Evolutionary conservation across 2,329 filamentous ascomycete species (phyloP), one percentile per base, ranked within the genome.

Genomic region (Penicillium sclerotiorum): DNA sequence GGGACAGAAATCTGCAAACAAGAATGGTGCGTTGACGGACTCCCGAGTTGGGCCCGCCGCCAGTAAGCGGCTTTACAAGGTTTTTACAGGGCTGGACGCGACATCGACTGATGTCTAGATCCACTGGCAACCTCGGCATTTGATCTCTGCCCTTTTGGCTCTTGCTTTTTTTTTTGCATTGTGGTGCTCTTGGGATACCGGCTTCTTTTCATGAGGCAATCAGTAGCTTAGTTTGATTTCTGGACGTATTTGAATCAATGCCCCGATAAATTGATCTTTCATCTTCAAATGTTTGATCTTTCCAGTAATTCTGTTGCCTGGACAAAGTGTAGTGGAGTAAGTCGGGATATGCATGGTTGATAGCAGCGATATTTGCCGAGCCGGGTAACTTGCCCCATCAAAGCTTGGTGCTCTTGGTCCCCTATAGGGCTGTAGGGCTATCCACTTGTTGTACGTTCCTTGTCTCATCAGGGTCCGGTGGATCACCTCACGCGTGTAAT

Each of bases 61-160:
- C 5, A 78, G 76, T 52, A 73, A 64, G 54, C 69, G 77, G 25
- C 49, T 79, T 49, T 75, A 76, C 56, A 78, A 76, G 61, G 74
- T 79, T 1, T 79, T 79, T 52, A 77, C 73, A 58, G 73, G 74
- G 2, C 56, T 69, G 38, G 75, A 79, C 59, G 70, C 75, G 22
- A 52, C 66, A 8, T 73, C 74, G 1, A 75, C 72, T 8, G 76
- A 78, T 61, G 59, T 74, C 30, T 74, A 62, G 53, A 11, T 17
- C 13, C 3, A 22, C 18, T 33, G 7, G 28, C 12, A 30, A 15
- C n/a, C 13, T 28, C 15, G 18, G n/a, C n/a, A 18, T 8, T n/a
- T 22, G n/a, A n/a, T n/a, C n/a, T n/a, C n/a, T n/a, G n/a, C 11
- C 13, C 2, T 43, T 45, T n/a, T 12, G 40, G 20, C 21, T 28